phyloP scores from a whole-genome alignment of 257 asterid genomes.

The Salvia rosmarinus region DNA sequence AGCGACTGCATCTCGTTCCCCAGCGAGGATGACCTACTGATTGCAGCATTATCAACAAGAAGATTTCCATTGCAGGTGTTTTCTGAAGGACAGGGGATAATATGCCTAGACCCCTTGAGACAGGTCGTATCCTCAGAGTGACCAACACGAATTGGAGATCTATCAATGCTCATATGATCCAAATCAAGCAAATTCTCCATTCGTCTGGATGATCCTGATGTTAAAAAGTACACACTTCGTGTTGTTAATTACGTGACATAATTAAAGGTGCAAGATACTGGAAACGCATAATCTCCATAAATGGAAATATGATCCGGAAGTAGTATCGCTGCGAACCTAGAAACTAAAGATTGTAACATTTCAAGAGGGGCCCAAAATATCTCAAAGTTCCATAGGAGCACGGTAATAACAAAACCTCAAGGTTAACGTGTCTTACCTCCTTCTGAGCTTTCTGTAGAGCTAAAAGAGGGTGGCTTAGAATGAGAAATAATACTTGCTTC shows the following conservation, averaged over 20 bases:
- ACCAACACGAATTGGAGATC: slow-evolving; percentile 32
- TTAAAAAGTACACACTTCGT: slow-evolving; percentile 15
- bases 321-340: not conserved
- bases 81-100: slow-evolving; percentile 31
- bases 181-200: slow-evolving; percentile 58
- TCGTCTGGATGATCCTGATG: slow-evolving; percentile 59
- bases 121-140: slow-evolving; percentile 27
- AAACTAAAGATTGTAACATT: not conserved
- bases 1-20: slow-evolving; percentile 37
- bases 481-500: slow-evolving; percentile 56
- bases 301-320: not conserved
- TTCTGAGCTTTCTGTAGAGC: slow-evolving; percentile 74
- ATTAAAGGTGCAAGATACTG: not conserved
- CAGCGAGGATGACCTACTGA: slow-evolving; percentile 40
- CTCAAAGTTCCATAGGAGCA: slow-evolving; percentile 1
- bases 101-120: slow-evolving; percentile 37
- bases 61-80: slow-evolving; percentile 24
- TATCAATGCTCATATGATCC: slow-evolving; percentile 50
- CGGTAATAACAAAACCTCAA: not conserved
- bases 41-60: slow-evolving; percentile 32
- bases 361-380: not conserved
- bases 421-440: slow-evolving; percentile 50
- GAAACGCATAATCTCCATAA: not conserved
- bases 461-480: slow-evolving; percentile 65
- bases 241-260: slow-evolving; percentile 8